Base-by-base conservation (phyloP, 2,329 filamentous ascomycete genomes). In the Fusarium sp. region DNA sequence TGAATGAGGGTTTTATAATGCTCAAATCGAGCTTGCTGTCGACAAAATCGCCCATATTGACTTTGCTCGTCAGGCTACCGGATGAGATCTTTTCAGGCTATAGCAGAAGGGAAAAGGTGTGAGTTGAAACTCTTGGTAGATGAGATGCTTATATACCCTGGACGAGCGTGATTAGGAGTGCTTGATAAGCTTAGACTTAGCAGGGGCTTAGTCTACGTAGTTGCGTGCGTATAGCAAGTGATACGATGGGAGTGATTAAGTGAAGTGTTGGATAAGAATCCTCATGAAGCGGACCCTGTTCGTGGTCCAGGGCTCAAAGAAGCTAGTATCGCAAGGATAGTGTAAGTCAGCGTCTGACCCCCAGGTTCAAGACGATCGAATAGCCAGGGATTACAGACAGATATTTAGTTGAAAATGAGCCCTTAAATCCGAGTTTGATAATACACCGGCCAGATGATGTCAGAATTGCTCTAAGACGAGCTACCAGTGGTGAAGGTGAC, bases 291-390 rank as follows among this genome's bases (percentile, higher is more conserved):
- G 45, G 48, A 56, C 62, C 49, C 40, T 60, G 32, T 51, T 46
- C 40, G 45, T 46, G 30, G 18, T 34, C 34, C 27, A 67, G 40
- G 37, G 37, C 62, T 65, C 24, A 67, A 57, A 61, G 42, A 51
- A 53, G 53, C 42, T 66, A 67, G 52, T 61, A 57, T 62, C 34
- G 5, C 42, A 48, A 58, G 20, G 63, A 60, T 61, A 37, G 55
- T 65, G 58, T 68, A 61, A 65, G 67, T 45, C 49, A 51, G 48
- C 54, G 63, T 69, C 68, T 53, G 59, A 71, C 64, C 30, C 49
- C 44, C 37, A 27, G 14, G 18, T 25, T 40, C 18, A 30, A 56
- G 16, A 63, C 14, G 25, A n/a, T 52, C 25, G 32, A 51, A 30
- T 22, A 55, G 24, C n/a, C n/a, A 22, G 47, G 40, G 30, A 22